phyloP scores from a whole-genome alignment of 164 flowering plant species.

The Vitis rotundifolia region DNA sequence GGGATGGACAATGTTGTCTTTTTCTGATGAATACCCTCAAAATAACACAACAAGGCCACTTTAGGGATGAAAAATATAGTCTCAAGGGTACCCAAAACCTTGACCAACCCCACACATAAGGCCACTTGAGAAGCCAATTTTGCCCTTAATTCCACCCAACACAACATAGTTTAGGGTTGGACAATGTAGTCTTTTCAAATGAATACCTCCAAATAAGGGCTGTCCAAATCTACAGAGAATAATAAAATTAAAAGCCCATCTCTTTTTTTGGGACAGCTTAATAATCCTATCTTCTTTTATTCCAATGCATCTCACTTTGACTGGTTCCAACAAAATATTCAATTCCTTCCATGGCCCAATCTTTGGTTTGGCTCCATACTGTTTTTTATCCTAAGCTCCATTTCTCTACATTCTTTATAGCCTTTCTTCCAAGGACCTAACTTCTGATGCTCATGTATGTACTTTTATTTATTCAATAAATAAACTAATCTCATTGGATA shows the following conservation, averaged over 20 bases:
- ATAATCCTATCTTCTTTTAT: background rate
- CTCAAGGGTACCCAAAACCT: too few species aligned
- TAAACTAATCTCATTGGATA: slow-evolving; percentile 4
- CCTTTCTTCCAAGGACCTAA: slow-evolving; percentile 15
- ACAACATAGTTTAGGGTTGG: background rate
- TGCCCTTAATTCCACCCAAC: background rate
- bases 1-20: too few species aligned
- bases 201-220: background rate
- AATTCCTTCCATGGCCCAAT: slow-evolving; percentile 11
- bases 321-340: slow-evolving; percentile 3
- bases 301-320: slow-evolving; percentile 15
- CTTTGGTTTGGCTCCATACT: slow-evolving; percentile 3
- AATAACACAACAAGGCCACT: too few species aligned
- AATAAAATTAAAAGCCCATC: background rate
- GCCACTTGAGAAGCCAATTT: too few species aligned
- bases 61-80: too few species aligned
- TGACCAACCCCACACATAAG: too few species aligned
- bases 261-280: slow-evolving; percentile 5
- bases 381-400: slow-evolving; percentile 16
- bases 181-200: background rate
- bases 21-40: too few species aligned
- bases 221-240: background rate
- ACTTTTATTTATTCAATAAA: background rate
- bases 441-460: slow-evolving; percentile 10
- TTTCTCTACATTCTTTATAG: slow-evolving; percentile 4